Evolutionary conservation across 2,329 filamentous ascomycete species (phyloP).

Genomic region (Fusarium sp.): DNA sequence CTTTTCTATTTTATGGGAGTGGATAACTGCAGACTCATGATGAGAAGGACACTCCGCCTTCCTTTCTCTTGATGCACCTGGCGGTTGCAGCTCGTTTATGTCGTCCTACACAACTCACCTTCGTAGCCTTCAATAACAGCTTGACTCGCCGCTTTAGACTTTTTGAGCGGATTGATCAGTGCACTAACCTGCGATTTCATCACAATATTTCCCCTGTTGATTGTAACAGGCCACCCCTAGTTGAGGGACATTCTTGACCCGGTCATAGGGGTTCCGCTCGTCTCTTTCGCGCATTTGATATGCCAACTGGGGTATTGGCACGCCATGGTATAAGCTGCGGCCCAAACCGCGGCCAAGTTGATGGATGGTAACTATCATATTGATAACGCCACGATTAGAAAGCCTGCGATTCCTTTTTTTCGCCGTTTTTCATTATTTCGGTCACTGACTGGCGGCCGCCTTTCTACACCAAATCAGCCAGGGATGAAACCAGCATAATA

Average conservation of each 20-base stretch:
- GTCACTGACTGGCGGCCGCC: slow-evolving; percentile 18
- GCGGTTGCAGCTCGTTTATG: slow-evolving; percentile 41
- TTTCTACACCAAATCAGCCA: slow-evolving; percentile 13
- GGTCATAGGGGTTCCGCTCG: slow-evolving; percentile 32
- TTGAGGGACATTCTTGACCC: slow-evolving; percentile 23
- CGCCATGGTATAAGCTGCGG: slow-evolving; percentile 37
- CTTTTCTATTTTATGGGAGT: slow-evolving; percentile 13
- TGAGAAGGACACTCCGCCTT: slow-evolving; percentile 27
- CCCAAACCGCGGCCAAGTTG: slow-evolving; percentile 42
- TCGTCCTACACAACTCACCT: slow-evolving; percentile 30
- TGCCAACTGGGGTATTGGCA: slow-evolving; percentile 21
- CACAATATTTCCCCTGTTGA: slow-evolving; percentile 29
- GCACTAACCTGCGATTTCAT: slow-evolving; percentile 17
- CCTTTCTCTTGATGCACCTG: slow-evolving; percentile 24
- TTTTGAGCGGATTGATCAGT: background rate
- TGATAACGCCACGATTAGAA: slow-evolving; percentile 38
- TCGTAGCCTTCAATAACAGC: slow-evolving; percentile 9
- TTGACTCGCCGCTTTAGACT: slow-evolving; percentile 1
- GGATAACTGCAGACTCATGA: slow-evolving; percentile 29
- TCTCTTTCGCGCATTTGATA: slow-evolving; percentile 26
- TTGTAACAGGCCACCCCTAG: slow-evolving; percentile 23
- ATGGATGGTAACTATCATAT: slow-evolving; percentile 33
- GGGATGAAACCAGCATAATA: slow-evolving; percentile 15
- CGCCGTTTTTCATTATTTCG: background rate
- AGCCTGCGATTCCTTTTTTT: slow-evolving; percentile 17